Base-by-base conservation (phyloP, 805 yeast genomes). In the Dipodascopsis tothii region DNA sequence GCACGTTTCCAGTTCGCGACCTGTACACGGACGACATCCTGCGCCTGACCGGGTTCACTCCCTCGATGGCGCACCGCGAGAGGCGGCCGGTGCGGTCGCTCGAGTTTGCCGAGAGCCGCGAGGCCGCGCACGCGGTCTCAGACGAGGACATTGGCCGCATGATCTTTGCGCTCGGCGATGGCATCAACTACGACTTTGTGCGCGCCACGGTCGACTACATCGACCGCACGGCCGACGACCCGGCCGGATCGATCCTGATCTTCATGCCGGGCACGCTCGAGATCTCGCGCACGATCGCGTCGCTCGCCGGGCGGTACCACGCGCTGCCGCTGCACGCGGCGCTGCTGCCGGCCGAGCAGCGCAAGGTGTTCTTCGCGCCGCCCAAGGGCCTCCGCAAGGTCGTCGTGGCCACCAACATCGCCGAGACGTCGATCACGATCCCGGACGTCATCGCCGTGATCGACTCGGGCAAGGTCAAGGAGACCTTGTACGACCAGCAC, bases 381-480 rank as follows among this genome's bases (percentile, higher is more conserved):
- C 74, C 78, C 0, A 51, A 46, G 0, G 80, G 79, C 11, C 53
- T 56, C 34, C 70, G 96, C 50, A 90, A 90, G 55, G 74, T 90
- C 32, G 87, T 90, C 9, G 90, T 83, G 0, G 77, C 95, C 1
- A 90, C 98, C 0, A 88, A 90, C 59, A 84, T 90, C 46, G 98
- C 98, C 0, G 98, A 90, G 64, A 90, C 98, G 0, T 90, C 98
- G 14, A 87, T 90, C 52, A 90, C 98, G 1, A 90, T 90, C 43
- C 85, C 95, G 14, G 98, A 90, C 63, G 84, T 90, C 63, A 95
- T 87, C 7, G 94, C 79, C 0, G 96, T 90, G 1, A 74, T 90
- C 35, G 97, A 90, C 59, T 67, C 84, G 1, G 98, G 98, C 1
- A 69, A 86, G 41, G 88, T 84, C 4, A 90, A 90, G 56, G 78